These are phyloP conservation scores for Drechmeria coniospora DNA, from an alignment of 2,329 filamentous ascomycete species.

Conservation along the genomic window DNA sequence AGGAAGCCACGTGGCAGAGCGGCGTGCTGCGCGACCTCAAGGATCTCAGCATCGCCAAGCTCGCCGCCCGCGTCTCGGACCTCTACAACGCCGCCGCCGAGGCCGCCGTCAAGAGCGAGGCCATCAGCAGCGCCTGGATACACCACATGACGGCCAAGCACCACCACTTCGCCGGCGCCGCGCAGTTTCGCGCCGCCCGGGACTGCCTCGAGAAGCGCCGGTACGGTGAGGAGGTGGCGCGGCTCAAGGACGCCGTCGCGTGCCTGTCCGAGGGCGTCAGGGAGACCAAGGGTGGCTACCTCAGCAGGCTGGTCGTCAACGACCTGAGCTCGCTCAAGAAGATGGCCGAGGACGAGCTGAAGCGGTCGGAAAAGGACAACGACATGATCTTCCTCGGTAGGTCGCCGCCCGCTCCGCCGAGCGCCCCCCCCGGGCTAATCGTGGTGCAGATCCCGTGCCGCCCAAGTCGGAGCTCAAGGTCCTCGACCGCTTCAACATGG, in stretches of 20 bases:
- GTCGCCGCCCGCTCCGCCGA: conserved; percentile 9
- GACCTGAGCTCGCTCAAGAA: conserved; percentile 75
- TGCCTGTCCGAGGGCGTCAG: conserved; percentile 80
- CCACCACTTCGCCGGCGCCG: conserved; percentile 89
- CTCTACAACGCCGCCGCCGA: conserved; percentile 76
- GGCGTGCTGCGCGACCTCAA: conserved; percentile 89
- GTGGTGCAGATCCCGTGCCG: conserved; percentile 51
- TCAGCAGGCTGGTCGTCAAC: conserved; percentile 66
- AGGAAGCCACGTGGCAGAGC: conserved; percentile 98
- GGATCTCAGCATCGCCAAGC: conserved; percentile 78
- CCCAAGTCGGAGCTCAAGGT: conserved; percentile 76
- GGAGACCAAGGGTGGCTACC: conserved; percentile 55
- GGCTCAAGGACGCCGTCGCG: conserved; percentile 63
- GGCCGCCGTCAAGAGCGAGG: conserved; percentile 73
- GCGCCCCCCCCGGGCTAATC: background rate
- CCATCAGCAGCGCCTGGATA: conserved; percentile 89
- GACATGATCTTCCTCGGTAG: conserved; percentile 80
- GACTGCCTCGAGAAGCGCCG: conserved; percentile 86
- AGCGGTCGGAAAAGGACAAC: conserved; percentile 89
- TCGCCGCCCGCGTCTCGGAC: conserved; percentile 81
- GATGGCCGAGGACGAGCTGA: conserved; percentile 72
- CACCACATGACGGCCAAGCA: conserved; percentile 96
- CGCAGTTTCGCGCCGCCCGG: conserved; percentile 80
- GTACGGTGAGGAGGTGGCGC: conserved; percentile 89
- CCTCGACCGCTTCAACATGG: conserved; percentile 82